phyloP scores from a whole-genome alignment of 2,329 filamentous ascomycete species.

The Fusarium sp. region DNA sequence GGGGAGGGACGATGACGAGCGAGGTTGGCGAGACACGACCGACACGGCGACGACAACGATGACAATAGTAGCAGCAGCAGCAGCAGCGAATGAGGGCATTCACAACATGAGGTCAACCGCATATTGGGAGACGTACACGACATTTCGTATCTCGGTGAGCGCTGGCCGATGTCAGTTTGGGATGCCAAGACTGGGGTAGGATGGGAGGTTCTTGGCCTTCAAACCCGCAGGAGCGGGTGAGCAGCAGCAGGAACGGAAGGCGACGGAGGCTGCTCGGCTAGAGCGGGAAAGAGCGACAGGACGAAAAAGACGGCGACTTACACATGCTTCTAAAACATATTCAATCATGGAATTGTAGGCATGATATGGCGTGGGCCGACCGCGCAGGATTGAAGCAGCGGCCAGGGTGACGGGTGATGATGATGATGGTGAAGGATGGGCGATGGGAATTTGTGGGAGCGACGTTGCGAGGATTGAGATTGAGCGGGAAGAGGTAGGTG shows the following conservation, averaged over 20 bases:
- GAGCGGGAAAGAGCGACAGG: slow-evolving; percentile 21
- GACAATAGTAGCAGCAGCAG: slow-evolving; percentile 24
- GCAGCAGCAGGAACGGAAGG: slow-evolving; percentile 31
- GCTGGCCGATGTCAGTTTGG: slow-evolving; percentile 58
- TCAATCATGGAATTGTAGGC: slow-evolving; percentile 52
- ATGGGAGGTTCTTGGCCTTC: slow-evolving; percentile 48
- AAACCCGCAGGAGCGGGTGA: slow-evolving; percentile 38
- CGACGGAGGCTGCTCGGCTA: slow-evolving; percentile 23
- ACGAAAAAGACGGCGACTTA: slow-evolving; percentile 49
- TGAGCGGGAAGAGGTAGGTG: slow-evolving; percentile 37
- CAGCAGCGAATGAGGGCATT: slow-evolving; percentile 14
- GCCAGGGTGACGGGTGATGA: slow-evolving; percentile 33
- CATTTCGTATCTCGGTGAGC: slow-evolving; percentile 67
- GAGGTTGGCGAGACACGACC: slow-evolving; percentile 7
- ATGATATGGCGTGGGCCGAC: slow-evolving; percentile 54
- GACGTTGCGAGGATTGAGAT: slow-evolving; percentile 41
- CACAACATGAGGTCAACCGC: slow-evolving; percentile 27
- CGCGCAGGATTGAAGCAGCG: slow-evolving; percentile 47
- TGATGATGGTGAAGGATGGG: slow-evolving; percentile 10
- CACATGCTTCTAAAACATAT: slow-evolving; percentile 62
- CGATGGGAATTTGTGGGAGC: slow-evolving; percentile 25
- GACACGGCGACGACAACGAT: slow-evolving; percentile 11
- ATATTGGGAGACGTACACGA: slow-evolving; percentile 59
- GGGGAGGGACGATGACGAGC: slow-evolving; percentile 18
- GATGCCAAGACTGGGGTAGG: slow-evolving; percentile 54